These are phyloP conservation scores for Theileria orientalis DNA, from an alignment of 169 alveolate species.

Conservation along the genomic window DNA sequence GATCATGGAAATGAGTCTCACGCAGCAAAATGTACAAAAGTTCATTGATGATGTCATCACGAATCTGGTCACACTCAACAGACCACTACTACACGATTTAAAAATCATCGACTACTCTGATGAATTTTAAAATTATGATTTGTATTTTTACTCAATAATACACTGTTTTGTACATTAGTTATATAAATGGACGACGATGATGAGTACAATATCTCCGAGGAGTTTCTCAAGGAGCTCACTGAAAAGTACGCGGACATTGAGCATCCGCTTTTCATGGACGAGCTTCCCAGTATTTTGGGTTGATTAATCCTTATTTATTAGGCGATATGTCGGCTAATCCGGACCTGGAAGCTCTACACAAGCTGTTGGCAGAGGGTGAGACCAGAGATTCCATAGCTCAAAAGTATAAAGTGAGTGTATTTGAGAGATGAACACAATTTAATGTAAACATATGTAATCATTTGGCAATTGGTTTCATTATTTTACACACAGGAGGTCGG, in stretches of 20 bases:
- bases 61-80: slow-evolving; percentile 38
- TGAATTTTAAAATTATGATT: slow-evolving; percentile 21
- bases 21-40: slow-evolving; percentile 29
- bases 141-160: not conserved
- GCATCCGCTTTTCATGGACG: slow-evolving; percentile 68
- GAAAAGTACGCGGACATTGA: slow-evolving; percentile 59
- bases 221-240: slow-evolving; percentile 55
- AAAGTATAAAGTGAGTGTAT: slow-evolving; percentile 47
- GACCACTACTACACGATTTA: slow-evolving; percentile 35
- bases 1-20: slow-evolving; percentile 38
- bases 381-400: slow-evolving; percentile 66
- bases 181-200: slow-evolving; percentile 38
- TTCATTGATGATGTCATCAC: slow-evolving; percentile 64
- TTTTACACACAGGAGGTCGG: slow-evolving; percentile 58
- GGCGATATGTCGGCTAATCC: slow-evolving; percentile 43
- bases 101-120: slow-evolving; percentile 8
- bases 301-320: not conserved
- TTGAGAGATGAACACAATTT: not conserved
- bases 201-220: slow-evolving; percentile 54
- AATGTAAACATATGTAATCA: not conserved
- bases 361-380: slow-evolving; percentile 60
- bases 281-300: slow-evolving; percentile 38
- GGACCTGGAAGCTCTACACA: slow-evolving; percentile 61
- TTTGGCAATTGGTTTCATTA: not conserved
- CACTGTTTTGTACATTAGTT: not conserved